Evolutionary conservation across 768 basidiomycete species (phyloP), one percentile per base, ranked within the genome.

Genomic region (Termitomyces sp.): DNA sequence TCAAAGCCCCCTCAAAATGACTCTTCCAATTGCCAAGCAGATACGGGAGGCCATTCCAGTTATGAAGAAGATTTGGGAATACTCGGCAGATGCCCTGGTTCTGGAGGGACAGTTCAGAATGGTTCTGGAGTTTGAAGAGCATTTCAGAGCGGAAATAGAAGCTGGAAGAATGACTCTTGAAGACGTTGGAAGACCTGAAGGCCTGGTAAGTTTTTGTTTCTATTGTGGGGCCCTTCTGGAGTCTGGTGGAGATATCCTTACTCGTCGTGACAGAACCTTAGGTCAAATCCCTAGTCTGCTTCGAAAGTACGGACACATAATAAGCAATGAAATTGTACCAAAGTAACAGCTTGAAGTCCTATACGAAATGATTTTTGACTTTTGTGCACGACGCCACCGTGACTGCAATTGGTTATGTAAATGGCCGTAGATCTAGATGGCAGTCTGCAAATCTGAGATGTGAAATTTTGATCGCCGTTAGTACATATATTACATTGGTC

Each of bases 1-100:
- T 40, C 65, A 67, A n/a, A 66, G 65, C 6, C 67, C 73, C 0
- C 61, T 75, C 9, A 64, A 61, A n/a, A 59, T 63, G 0, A 73
- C 70, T 3, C 64, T 78, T n/a, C 62, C 64, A 22, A 39, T 73
- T 1, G 59, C 66, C 32, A 48, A 67, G 28, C 61, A 67, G 18
- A 69, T 75, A 33, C 65, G 68, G 11, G 49, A 55, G 12, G 63
- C 65, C 24, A 61, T 68, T 24, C 69, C 70, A 3, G 63, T 59
- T 9, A 66, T 69, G 60, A 63, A 55, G 55, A 52, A 52, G 48
- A 68, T 72, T 13, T 72, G 70, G 69, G 63, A 65, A 59, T 57
- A 54, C 24, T 60, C 64, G 2, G n/a, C 42, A 8, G 53, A 44
- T 38, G 53, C 63, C 6, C 18, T n/a, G 16, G 0, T 22, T 20